Evolutionary conservation across 352 stramenopile species (phyloP), one percentile per base, ranked within the genome.

Genomic region (Phytophthora litchii): DNA sequence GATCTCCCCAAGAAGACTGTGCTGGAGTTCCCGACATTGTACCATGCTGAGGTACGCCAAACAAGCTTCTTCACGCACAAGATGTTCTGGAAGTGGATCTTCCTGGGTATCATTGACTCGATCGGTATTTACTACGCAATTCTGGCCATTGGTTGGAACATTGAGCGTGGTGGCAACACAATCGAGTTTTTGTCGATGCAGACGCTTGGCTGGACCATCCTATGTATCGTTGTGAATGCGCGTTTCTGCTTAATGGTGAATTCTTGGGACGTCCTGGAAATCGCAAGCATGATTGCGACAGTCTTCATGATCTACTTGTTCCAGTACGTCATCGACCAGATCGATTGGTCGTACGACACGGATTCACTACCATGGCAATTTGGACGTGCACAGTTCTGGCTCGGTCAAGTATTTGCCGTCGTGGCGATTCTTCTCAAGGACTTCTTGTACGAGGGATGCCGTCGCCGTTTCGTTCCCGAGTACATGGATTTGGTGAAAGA

Each of bases 61-160:
- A 72, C 70, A 8, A 84, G 58, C 25, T 76, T 89, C 27, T 95
- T 93, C 42, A 77, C 75, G n/a, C 86, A 92, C 70, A 54, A 59
- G 13, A 88, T 91, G 73, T 95, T 95, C 59, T 95, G 86, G 86
- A 89, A 92, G 50, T 95, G 86, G 86, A 90, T 95, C 29, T 45
- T 78, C 4, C 37, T 91, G 21, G 86, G 73, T 0, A 69, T 95
- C n/a, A 63, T 95, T 6, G 86, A 95, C 56, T 93, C 86, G 4
- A 43, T 95, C 1, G 78, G 81, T 8, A 72, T 95, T 34, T 91
- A 89, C 49, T 82, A 79, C 36, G 76, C 86, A 10, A 83, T 74
- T 36, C 42, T 91, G 14, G 61, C 72, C 1, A 46, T 69, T 5
- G 62, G 53, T 2, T 79, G 74, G 57, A 88, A 85, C 27, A 72